These are phyloP conservation scores for Aspergillus mulundensis DNA, from an alignment of 495 filamentous ascomycete species.

Conservation along the genomic window DNA sequence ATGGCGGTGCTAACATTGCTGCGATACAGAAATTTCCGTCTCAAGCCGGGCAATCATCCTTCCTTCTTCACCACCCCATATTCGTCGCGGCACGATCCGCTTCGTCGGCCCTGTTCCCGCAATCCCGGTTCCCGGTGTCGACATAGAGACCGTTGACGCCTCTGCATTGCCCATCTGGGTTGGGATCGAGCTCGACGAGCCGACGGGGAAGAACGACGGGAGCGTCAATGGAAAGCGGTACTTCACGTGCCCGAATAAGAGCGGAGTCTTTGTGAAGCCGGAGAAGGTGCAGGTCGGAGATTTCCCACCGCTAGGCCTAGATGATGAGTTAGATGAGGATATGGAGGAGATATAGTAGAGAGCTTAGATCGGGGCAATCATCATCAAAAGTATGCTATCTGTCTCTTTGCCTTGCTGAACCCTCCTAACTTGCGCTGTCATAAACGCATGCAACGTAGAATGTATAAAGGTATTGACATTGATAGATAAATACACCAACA, in stretches of 20 bases:
- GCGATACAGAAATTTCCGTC: constrained; percentile 29
- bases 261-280: constrained; percentile 82
- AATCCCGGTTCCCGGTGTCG: constrained; percentile 58
- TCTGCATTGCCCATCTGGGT: constrained; percentile 67
- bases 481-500: constrained; percentile 16
- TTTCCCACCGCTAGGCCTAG: constrained; percentile 58
- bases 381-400: background rate
- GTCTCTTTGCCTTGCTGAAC: background rate
- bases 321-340: constrained; percentile 62
- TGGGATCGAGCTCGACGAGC: constrained; percentile 81
- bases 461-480: constrained; percentile 7
- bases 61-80: constrained; percentile 49
- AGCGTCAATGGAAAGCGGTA: constrained; percentile 72
- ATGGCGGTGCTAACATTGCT: background rate
- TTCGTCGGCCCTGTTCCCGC: constrained; percentile 79
- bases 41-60: constrained; percentile 38
- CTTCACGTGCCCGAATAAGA: constrained; percentile 67
- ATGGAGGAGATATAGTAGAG: constrained; percentile 73
- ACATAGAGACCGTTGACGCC: constrained; percentile 21
- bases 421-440: constrained; percentile 3
- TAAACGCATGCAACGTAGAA: constrained; percentile 10
- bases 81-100: constrained; percentile 74
- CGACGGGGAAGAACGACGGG: constrained; percentile 86
- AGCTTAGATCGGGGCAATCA: background rate
- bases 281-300: constrained; percentile 89